These are phyloP conservation scores for Talinum fruticosum DNA, from an alignment of 148 eudicot species.

Conservation along the genomic window DNA sequence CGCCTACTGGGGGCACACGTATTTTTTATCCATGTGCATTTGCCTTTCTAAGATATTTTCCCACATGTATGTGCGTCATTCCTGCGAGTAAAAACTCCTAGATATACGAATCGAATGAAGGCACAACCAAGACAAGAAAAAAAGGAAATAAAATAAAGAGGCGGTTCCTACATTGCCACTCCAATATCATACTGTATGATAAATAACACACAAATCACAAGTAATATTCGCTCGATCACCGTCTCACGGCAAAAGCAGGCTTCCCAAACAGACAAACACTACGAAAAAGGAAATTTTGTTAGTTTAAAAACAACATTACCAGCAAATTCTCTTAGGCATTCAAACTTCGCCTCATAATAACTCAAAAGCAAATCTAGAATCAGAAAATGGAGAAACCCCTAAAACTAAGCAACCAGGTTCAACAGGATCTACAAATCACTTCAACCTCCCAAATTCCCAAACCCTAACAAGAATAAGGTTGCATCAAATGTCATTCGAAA, in stretches of 20 bases:
- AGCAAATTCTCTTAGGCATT: background rate
- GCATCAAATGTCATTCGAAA: background rate
- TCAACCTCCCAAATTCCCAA: conserved; percentile 10
- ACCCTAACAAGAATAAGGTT: conserved; percentile 12
- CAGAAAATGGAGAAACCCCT: background rate
- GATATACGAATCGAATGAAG: too few relatives aligned
- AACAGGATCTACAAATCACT: conserved; percentile 10
- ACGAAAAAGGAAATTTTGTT: background rate
- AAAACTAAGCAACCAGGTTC: background rate
- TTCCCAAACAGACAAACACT: background rate
- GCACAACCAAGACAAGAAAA: background rate
- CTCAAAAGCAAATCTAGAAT: background rate
- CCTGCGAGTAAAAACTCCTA: too few relatives aligned
- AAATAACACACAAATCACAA: background rate
- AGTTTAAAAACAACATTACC: background rate
- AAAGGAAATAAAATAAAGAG: too few relatives aligned
- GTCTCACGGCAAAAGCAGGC: background rate
- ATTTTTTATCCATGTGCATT: too few relatives aligned
- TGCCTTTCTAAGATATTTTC: too few relatives aligned
- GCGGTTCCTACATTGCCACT: too few relatives aligned
- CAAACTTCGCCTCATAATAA: background rate
- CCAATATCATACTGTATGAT: too few relatives aligned
- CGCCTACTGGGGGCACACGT: too few relatives aligned
- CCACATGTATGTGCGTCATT: too few relatives aligned
- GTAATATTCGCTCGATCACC: background rate